Conservation (phyloP, 1,284 basidiomycete genomes). For the Microstroma glucosiphilum region DNA sequence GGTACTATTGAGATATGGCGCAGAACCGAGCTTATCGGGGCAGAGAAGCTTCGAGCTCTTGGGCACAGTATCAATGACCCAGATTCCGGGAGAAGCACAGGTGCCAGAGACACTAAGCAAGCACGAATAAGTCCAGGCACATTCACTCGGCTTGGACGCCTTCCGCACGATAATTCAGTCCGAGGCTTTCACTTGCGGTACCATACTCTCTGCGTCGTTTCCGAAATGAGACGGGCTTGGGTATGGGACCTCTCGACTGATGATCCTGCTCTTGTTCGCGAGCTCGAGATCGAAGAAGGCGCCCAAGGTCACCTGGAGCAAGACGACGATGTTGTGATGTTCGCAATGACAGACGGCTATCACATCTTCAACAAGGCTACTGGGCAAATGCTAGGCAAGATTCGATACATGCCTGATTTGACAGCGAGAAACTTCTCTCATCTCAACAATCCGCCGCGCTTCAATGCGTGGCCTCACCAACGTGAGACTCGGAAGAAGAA, state of each 20-base stretch:
- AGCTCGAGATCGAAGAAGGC: slow-evolving; percentile 1
- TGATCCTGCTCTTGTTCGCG: neutral
- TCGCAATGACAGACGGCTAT: slow-evolving; percentile 7
- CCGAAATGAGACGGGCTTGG: slow-evolving; percentile 1
- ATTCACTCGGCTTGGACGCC: slow-evolving; percentile 5
- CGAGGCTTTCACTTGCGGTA: neutral
- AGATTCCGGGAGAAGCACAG: neutral
- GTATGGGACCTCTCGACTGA: slow-evolving; percentile 6
- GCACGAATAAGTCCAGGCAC: neutral
- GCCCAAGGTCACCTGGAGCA: slow-evolving; percentile 15
- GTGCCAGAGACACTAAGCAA: slow-evolving; percentile 3
- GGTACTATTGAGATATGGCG: slow-evolving; percentile 3
- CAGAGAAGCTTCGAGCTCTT: neutral
- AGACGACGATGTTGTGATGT: slow-evolving; percentile 10
- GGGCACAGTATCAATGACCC: too few species aligned
- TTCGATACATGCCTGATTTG: neutral
- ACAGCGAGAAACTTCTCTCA: too few species aligned
- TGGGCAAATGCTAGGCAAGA: slow-evolving; percentile 7
- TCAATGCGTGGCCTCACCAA: neutral
- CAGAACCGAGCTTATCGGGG: neutral
- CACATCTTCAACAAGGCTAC: slow-evolving; percentile 11
- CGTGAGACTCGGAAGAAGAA: neutral
- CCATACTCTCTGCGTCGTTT: slow-evolving; percentile 9
- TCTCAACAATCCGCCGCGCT: too few species aligned
- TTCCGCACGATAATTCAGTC: neutral